Conservation (phyloP, 2,329 filamentous ascomycete genomes). For the Pseudogymnoascus sp. region DNA sequence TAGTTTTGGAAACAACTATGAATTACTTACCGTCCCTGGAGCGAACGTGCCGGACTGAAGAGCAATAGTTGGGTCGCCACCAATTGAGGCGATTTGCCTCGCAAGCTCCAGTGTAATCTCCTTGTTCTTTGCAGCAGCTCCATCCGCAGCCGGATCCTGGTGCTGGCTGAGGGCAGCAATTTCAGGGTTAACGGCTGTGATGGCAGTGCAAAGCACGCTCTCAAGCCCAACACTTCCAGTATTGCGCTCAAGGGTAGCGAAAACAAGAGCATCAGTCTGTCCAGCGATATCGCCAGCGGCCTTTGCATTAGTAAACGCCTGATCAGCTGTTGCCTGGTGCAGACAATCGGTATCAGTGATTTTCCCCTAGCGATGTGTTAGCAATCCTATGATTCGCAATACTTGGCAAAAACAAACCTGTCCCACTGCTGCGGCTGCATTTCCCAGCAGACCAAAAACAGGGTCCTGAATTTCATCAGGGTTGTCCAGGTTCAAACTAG, state of each 20-base stretch:
- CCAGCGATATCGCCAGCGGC: constrained; percentile 42
- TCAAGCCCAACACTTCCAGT: constrained; percentile 47
- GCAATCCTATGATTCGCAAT: not conserved
- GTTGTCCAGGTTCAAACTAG: constrained; percentile 39
- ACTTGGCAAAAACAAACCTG: constrained; percentile 5
- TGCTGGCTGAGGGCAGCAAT: constrained; percentile 56
- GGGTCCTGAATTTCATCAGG: constrained; percentile 39
- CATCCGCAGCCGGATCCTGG: constrained; percentile 55
- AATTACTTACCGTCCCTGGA: constrained; percentile 43
- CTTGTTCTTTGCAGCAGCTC: constrained; percentile 51
- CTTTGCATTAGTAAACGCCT: constrained; percentile 54
- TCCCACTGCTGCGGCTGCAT: constrained; percentile 40
- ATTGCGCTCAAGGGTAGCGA: constrained; percentile 50
- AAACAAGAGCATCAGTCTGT: constrained; percentile 45
- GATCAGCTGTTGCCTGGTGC: constrained; percentile 49
- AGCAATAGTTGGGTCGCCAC: constrained; percentile 53
- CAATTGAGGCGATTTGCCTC: constrained; percentile 49
- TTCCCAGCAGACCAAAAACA: constrained; percentile 45
- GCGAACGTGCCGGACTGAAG: constrained; percentile 54
- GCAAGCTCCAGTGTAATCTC: constrained; percentile 50
- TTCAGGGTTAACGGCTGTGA: constrained; percentile 53
- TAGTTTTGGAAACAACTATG: constrained; percentile 4
- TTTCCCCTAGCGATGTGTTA: constrained; percentile 27
- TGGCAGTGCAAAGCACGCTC: constrained; percentile 48
- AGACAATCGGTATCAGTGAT: constrained; percentile 48